Evolutionary conservation across 2,329 filamentous ascomycete genomes (phyloP).

Genomic region (Colletotrichum sp.): DNA sequence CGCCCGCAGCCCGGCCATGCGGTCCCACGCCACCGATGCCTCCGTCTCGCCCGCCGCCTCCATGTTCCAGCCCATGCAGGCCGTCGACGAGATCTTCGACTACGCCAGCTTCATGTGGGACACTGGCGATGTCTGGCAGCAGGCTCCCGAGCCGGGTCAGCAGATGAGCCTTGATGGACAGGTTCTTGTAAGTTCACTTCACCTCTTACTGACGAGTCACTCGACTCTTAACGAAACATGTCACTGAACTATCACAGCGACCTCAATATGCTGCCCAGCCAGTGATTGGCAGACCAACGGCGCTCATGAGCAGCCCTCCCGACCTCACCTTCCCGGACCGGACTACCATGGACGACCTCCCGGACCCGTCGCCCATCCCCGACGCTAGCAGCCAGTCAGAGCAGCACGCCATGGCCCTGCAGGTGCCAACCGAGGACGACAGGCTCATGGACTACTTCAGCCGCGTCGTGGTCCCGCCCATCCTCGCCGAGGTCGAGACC

Average conservation of each 20-base stretch:
- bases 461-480: slow-evolving; percentile 54
- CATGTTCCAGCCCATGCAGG: slow-evolving; percentile 30
- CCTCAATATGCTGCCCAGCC: neutral
- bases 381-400: slow-evolving; percentile 1
- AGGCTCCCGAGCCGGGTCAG: slow-evolving; percentile 22
- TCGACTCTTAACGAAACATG: neutral
- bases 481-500: slow-evolving; percentile 57
- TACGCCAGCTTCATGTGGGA: slow-evolving; percentile 57
- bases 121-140: slow-evolving; percentile 38
- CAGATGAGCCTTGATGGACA: slow-evolving; percentile 10
- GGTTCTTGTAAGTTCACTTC: neutral
- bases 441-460: slow-evolving; percentile 52
- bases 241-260: neutral
- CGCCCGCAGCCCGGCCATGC: slow-evolving; percentile 22
- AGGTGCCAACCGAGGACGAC: neutral
- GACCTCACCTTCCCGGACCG: neutral
- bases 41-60: slow-evolving; percentile 29
- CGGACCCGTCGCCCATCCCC: neutral
- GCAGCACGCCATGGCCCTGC: neutral
- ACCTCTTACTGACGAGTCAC: neutral
- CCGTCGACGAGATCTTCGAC: slow-evolving; percentile 49
- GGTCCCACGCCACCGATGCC: slow-evolving; percentile 31
- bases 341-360: neutral
- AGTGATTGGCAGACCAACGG: neutral
- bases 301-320: neutral